These are phyloP conservation scores for Nemania sp. DNA, from an alignment of 2,329 filamentous ascomycete genomes.

Conservation along the genomic window DNA sequence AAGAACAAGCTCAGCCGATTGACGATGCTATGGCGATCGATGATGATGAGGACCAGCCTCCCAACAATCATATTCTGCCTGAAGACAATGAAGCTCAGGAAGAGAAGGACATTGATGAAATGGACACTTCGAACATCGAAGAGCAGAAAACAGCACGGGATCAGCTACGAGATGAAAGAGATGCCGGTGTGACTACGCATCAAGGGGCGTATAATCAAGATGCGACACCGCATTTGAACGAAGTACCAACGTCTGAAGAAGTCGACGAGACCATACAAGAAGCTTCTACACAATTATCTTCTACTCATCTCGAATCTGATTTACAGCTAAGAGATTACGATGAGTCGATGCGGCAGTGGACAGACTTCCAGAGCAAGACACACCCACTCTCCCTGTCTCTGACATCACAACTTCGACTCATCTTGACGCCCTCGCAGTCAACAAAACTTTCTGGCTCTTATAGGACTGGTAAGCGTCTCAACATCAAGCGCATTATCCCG, in stretches of 20 bases:
- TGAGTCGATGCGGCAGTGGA: conserved; percentile 76
- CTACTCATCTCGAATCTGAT: conserved; percentile 66
- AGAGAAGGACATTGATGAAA: conserved; percentile 52
- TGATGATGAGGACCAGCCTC: conserved; percentile 63
- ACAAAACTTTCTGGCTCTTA: conserved; percentile 97
- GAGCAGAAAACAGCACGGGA: conserved; percentile 46
- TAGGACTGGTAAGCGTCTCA: conserved; percentile 95
- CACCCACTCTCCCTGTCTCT: conserved; percentile 85
- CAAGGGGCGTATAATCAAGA: conserved; percentile 62
- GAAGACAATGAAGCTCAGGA: conserved; percentile 52
- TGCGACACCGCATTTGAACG: conserved; percentile 43
- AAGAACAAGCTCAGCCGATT: conserved; percentile 83
- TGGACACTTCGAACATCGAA: conserved; percentile 46
- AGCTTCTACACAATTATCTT: conserved; percentile 66
- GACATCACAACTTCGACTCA: conserved; percentile 92
- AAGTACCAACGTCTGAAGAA: conserved; percentile 46
- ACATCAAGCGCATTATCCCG: conserved; percentile 99
- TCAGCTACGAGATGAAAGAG: conserved; percentile 57
- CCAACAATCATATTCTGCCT: conserved; percentile 53
- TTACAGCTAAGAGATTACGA: conserved; percentile 51
- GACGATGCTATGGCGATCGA: conserved; percentile 90
- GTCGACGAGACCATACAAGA: conserved; percentile 54
- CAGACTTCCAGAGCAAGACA: conserved; percentile 79
- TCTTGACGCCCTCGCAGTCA: conserved; percentile 89
- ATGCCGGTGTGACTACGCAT: conserved; percentile 62